Evolutionary conservation across 352 stramenopile genomes (phyloP).

Genomic region (Thraustochytrium striatum): DNA sequence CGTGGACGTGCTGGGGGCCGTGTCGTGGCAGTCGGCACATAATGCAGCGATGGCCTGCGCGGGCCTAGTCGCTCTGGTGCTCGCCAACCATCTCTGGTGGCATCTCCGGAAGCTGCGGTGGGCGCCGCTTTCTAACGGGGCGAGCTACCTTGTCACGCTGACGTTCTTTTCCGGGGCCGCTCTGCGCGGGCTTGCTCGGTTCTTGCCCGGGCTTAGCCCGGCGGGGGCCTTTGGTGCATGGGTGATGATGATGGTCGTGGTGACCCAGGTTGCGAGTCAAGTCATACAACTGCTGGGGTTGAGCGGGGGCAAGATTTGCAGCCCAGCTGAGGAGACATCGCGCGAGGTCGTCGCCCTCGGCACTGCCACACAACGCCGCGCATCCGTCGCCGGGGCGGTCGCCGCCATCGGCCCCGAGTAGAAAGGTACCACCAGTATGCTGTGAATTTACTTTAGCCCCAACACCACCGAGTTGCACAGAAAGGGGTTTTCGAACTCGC

Average conservation of each 20-base stretch:
- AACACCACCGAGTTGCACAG: slow-evolving; percentile 64
- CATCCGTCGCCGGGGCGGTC: background rate
- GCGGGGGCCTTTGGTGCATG: too few relatives aligned
- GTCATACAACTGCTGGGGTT: background rate
- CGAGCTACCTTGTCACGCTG: background rate
- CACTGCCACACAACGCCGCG: background rate
- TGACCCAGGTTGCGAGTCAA: background rate
- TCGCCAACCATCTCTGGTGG: too few relatives aligned
- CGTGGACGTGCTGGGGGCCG: too few relatives aligned
- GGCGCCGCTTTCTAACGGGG: too few relatives aligned
- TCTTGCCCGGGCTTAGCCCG: too few relatives aligned
- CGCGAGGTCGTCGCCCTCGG: background rate
- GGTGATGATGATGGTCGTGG: background rate
- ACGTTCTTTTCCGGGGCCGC: background rate
- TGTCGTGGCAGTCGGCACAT: too few relatives aligned
- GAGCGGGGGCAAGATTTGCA: background rate
- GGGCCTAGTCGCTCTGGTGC: too few relatives aligned
- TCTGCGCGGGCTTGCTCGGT: too few relatives aligned
- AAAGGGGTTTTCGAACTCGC: slow-evolving; percentile 62
- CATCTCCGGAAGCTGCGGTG: too few relatives aligned
- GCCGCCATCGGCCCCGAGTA: background rate
- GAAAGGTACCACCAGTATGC: background rate
- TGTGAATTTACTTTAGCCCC: slow-evolving; percentile 42
- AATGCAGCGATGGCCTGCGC: too few relatives aligned
- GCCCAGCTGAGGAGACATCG: background rate